Conservation (phyloP, 2,329 filamentous ascomycete genomes). For the Erysiphe pisi region DNA sequence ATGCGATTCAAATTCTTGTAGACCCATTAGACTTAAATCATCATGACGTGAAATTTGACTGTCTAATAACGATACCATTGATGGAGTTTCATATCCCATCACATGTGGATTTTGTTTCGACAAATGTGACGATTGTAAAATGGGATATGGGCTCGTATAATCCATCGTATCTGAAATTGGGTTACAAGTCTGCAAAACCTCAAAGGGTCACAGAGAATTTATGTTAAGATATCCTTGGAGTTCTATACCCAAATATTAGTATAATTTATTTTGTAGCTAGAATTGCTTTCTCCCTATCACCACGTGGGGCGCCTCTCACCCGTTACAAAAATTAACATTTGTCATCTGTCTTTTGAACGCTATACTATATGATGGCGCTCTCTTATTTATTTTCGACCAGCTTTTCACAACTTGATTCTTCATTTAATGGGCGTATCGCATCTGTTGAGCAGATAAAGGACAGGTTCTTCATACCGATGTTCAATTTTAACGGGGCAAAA, state of each 20-base stretch:
- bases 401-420: too few relatives aligned
- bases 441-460: too few relatives aligned
- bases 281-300: slow-evolving; percentile 1
- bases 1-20: slow-evolving; percentile 38
- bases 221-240: not conserved
- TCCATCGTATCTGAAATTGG: slow-evolving; percentile 31
- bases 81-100: slow-evolving; percentile 36
- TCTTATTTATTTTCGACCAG: too few relatives aligned
- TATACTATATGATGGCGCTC: too few relatives aligned
- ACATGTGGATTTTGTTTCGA: slow-evolving; percentile 36
- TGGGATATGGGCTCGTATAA: slow-evolving; percentile 34
- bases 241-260: slow-evolving; percentile 7
- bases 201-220: not conserved
- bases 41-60: slow-evolving; percentile 37
- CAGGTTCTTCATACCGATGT: too few relatives aligned
- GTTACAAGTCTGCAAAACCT: not conserved
- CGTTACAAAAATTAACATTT: not conserved
- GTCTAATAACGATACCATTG: slow-evolving; percentile 37
- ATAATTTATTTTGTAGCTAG: not conserved
- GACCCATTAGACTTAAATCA: slow-evolving; percentile 37
- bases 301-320: slow-evolving; percentile 26
- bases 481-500: too few relatives aligned
- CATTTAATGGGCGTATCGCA: too few relatives aligned
- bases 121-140: slow-evolving; percentile 34
- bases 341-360: not conserved